A percentile compares a stretch with the other conserved stretches of the same genome.
Conservation (phyloP, 805 yeast species). For the Starmerella sp. region DNA sequence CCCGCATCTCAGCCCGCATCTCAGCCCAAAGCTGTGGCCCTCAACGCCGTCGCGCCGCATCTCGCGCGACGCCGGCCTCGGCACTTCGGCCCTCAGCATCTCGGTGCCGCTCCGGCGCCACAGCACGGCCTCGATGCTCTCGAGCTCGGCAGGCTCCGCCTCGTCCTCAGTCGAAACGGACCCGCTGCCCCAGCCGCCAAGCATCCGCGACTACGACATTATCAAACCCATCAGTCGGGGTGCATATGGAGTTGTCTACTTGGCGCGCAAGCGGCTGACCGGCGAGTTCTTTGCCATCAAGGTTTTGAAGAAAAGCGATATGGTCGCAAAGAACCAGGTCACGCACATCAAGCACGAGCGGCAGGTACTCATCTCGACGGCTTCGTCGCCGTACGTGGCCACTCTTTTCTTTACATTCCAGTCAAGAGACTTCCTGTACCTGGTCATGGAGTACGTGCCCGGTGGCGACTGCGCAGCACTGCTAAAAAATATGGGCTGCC, state of each 20-base stretch:
- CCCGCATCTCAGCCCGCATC: slow-evolving; percentile 15
- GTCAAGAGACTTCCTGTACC: slow-evolving; percentile 68
- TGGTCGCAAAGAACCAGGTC: slow-evolving; percentile 95
- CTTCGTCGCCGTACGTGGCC: slow-evolving; percentile 86
- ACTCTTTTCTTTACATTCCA: slow-evolving; percentile 81
- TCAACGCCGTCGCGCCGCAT: slow-evolving; percentile 12
- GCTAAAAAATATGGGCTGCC: slow-evolving; percentile 64
- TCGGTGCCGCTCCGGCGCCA: slow-evolving; percentile 2
- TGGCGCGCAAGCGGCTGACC: slow-evolving; percentile 70
- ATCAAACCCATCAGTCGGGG: slow-evolving; percentile 92
- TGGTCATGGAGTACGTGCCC: slow-evolving; percentile 91
- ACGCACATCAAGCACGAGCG: slow-evolving; percentile 89
- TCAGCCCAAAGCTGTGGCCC: slow-evolving; percentile 17
- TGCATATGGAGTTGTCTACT: slow-evolving; percentile 90
- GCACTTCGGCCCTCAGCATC: background rate
- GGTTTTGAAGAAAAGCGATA: slow-evolving; percentile 80
- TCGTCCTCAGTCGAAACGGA: background rate
- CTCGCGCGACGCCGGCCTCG: slow-evolving; percentile 3
- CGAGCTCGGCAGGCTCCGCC: slow-evolving; percentile 5
- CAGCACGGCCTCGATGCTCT: slow-evolving; percentile 9
- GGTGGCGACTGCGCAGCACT: slow-evolving; percentile 95
- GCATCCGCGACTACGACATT: slow-evolving; percentile 79
- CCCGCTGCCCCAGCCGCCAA: slow-evolving; percentile 35
- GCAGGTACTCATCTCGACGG: slow-evolving; percentile 90
- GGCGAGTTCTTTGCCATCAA: slow-evolving; percentile 95